Evolutionary conservation across 1,139 yeast species (phyloP).

Genomic region (Hansenula lynferdii): DNA sequence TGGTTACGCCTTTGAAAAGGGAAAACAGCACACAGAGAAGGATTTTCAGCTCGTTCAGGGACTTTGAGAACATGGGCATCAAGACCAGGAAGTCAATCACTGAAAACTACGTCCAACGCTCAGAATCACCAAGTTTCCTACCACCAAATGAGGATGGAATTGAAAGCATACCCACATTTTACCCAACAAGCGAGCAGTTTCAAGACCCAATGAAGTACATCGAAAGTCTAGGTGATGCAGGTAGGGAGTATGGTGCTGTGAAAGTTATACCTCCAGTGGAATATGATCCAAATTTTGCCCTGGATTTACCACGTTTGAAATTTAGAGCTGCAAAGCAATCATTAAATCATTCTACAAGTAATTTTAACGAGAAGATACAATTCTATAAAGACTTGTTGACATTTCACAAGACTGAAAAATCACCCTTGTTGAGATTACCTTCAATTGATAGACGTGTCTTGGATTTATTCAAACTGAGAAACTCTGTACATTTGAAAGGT

Average conservation of each 20-base stretch:
- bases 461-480: constrained; percentile 48
- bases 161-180: constrained; percentile 36
- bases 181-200: constrained; percentile 39
- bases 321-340: constrained; percentile 54
- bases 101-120: not conserved
- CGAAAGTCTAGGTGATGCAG: constrained; percentile 41
- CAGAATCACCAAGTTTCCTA: not conserved
- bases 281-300: constrained; percentile 35
- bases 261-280: constrained; percentile 37
- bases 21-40: not conserved
- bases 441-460: constrained; percentile 53
- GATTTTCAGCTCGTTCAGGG: not conserved
- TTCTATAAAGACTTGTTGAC: constrained; percentile 30
- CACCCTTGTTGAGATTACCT: constrained; percentile 34
- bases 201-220: constrained; percentile 48
- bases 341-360: constrained; percentile 32
- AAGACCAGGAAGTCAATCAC: not conserved
- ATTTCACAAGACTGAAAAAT: constrained; percentile 25
- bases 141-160: not conserved
- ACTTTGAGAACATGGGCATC: not conserved
- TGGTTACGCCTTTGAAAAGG: not conserved
- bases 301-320: constrained; percentile 51
- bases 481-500: constrained; percentile 50
- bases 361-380: constrained; percentile 26
- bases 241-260: constrained; percentile 62